Base-by-base conservation (phyloP, 208 protist genomes). In the Leishmania martiniquensis region DNA sequence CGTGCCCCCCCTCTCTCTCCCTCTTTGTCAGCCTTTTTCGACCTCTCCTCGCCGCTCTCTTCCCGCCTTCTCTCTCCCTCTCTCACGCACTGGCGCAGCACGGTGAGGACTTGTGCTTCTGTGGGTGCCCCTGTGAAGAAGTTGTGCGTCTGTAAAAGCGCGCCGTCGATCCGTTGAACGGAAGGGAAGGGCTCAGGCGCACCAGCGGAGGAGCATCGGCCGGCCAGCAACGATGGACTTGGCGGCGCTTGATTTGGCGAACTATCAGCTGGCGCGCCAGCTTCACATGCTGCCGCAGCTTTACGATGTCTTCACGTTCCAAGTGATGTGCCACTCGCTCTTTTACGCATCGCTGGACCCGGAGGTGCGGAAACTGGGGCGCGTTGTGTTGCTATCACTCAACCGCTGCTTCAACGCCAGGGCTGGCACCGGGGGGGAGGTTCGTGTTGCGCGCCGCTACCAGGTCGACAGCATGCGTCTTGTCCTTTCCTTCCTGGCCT, bases 221-320 rank as follows among this genome's bases (percentile, higher is more conserved):
- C 12, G 20, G 0, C 22, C 32, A 68, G 63, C 39, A 32, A 45
- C 4, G 34, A 85, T 84, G 81, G 77, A 86, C 55, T 60, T 75
- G 22, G 75, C 87, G 0, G 80, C 75, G 45, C 70, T 63, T 4
- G 89, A 94, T 65, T 57, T 97, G 57, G 81, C 80, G 5, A 82
- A 82, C 68, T 94, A 94, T 72, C 87, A 95, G 70, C 74, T 92
- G 63, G 87, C 93, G 4, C 91, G 93, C 12, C 82, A 93, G 65
- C 85, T 95, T 65, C 89, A 93, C 73, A 49, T 95, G 37, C 69
- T 93, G 25, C 75, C 89, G 15, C 74, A 89, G 52, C 83, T 95
- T 62, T 85, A 90, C 59, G 76, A 85, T 17, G 86, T 90, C 10
- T 90, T 91, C 32, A 57, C 76, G 44, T 77, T 78, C 22, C 95